These are phyloP conservation scores for Aspergillus carlsbadensis DNA, from an alignment of 495 filamentous ascomycete genomes.

Conservation along the genomic window DNA sequence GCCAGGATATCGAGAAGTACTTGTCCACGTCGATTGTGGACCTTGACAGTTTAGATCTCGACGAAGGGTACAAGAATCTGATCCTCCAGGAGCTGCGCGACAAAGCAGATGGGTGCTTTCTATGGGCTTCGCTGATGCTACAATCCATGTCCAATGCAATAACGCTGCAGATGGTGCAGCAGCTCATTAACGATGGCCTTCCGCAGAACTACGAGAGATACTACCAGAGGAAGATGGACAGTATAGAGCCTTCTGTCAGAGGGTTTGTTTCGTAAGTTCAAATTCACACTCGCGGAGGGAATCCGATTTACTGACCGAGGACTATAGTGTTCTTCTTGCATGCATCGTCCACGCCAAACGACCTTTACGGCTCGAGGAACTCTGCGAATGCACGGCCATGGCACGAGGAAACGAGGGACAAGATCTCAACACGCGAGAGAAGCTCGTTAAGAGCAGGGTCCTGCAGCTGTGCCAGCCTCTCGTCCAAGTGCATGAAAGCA, in stretches of 20 bases:
- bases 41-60: not conserved
- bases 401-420: not conserved
- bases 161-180: not conserved
- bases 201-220: conserved; percentile 1
- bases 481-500: not conserved
- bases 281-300: not conserved
- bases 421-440: not conserved
- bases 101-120: conserved; percentile 7
- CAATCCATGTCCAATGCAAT: not conserved
- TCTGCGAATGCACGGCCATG: not conserved
- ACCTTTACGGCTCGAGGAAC: not conserved
- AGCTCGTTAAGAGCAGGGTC: not conserved
- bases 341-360: not conserved
- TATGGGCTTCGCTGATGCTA: conserved; percentile 6
- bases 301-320: not conserved
- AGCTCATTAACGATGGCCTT: not conserved
- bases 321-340: not conserved
- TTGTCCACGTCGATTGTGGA: not conserved
- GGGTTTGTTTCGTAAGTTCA: not conserved
- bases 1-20: not conserved
- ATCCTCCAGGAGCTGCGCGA: not conserved
- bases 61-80: not conserved
- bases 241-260: not conserved
- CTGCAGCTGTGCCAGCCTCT: conserved; percentile 1
- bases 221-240: conserved; percentile 1